phyloP scores from a whole-genome alignment of 108 stramenopile species.

The Aurantiochytrium sp. region DNA sequence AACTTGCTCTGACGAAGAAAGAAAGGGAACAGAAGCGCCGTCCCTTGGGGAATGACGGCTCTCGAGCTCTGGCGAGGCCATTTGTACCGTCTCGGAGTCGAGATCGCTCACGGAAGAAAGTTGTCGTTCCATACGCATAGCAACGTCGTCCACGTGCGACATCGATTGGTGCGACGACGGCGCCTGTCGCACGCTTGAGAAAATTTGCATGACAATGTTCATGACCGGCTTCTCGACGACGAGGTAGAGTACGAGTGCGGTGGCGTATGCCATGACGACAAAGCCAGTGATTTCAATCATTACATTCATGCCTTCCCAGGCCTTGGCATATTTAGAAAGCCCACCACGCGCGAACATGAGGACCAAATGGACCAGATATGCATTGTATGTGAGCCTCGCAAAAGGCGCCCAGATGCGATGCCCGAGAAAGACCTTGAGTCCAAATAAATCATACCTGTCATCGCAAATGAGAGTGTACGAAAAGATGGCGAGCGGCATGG shows the following conservation, averaged over 20 bases:
- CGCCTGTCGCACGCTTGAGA: background rate
- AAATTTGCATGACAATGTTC: background rate
- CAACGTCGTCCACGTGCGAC: background rate
- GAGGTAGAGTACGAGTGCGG: background rate
- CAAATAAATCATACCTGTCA: background rate
- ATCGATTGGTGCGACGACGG: background rate
- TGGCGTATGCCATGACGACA: background rate
- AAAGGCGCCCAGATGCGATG: background rate
- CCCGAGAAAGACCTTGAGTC: background rate
- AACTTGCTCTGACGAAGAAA: no score
- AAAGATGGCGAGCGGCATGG: background rate
- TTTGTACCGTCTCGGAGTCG: background rate
- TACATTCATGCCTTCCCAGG: background rate
- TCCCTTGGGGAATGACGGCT: background rate
- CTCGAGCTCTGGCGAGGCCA: background rate
- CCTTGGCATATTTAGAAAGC: background rate
- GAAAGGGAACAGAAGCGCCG: background rate
- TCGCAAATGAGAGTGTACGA: background rate
- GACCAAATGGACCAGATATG: background rate
- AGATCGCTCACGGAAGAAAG: background rate
- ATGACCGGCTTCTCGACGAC: conserved; percentile 6
- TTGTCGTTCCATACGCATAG: background rate
- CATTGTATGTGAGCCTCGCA: conserved; percentile 1
- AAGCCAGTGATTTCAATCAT: background rate
- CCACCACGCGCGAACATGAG: background rate